These are phyloP conservation scores for Dioszegia hungarica DNA, from an alignment of 768 basidiomycete species.

Conservation along the genomic window DNA sequence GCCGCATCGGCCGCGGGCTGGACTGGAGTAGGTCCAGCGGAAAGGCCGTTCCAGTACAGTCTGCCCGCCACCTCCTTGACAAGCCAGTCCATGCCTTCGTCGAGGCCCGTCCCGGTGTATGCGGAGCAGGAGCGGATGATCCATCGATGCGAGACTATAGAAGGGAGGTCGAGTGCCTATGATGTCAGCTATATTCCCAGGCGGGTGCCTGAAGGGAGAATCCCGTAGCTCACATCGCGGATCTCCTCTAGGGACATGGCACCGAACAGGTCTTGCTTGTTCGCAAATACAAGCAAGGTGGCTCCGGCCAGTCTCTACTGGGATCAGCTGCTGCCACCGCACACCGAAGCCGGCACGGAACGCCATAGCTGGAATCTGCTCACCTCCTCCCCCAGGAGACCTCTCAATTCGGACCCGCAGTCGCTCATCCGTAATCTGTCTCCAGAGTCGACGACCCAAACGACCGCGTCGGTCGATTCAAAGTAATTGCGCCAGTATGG, in stretches of 20 bases:
- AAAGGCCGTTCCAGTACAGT: slow-evolving; percentile 59
- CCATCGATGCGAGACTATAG: slow-evolving; percentile 86
- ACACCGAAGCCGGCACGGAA: too few relatives aligned
- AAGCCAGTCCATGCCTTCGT: slow-evolving; percentile 85
- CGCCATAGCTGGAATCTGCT: slow-evolving; percentile 45
- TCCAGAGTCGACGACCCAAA: slow-evolving; percentile 97
- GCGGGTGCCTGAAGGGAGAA: not conserved
- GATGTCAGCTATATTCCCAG: not conserved
- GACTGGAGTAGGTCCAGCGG: not conserved
- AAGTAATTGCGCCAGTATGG: slow-evolving; percentile 99
- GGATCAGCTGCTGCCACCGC: not conserved
- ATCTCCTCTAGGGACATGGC: slow-evolving; percentile 80
- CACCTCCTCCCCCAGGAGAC: slow-evolving; percentile 86
- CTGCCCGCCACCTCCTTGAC: slow-evolving; percentile 80
- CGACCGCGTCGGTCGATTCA: slow-evolving; percentile 94
- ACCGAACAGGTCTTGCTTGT: slow-evolving; percentile 92
- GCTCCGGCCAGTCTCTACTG: slow-evolving; percentile 86
- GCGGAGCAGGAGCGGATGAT: slow-evolving; percentile 88
- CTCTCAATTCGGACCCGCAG: slow-evolving; percentile 80
- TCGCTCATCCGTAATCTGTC: slow-evolving; percentile 86
- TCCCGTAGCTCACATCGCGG: slow-evolving; percentile 59
- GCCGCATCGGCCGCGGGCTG: not conserved
- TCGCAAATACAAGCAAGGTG: slow-evolving; percentile 89
- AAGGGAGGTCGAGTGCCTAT: slow-evolving; percentile 72
- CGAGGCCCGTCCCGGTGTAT: slow-evolving; percentile 76